These are phyloP conservation scores for Syncephalastrum sp. DNA, from an alignment of 371 early-diverging fungal genomes.

Conservation along the genomic window DNA sequence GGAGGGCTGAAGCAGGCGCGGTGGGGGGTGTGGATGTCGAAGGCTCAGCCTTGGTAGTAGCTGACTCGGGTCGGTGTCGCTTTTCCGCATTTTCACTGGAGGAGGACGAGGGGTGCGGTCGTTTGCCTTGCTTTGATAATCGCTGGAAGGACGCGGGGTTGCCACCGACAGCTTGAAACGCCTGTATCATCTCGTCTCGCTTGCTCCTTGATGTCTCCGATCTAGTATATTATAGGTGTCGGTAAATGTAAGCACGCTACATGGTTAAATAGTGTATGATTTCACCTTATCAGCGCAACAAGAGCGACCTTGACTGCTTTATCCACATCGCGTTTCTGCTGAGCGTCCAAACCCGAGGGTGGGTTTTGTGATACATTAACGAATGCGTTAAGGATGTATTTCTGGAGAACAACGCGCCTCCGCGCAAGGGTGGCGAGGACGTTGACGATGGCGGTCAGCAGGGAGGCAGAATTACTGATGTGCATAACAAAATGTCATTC, in stretches of 20 bases:
- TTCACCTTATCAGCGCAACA: conserved; percentile 44
- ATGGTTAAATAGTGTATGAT: background rate
- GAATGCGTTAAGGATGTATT: conserved; percentile 21
- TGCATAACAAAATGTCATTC: background rate
- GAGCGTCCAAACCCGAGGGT: conserved; percentile 27
- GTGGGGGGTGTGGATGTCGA: too few species aligned
- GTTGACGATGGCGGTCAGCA: conserved; percentile 45
- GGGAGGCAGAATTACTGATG: conserved; percentile 23
- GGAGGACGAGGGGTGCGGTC: too few species aligned
- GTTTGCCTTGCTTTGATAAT: too few species aligned
- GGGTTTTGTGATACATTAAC: conserved; percentile 26
- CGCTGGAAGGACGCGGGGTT: conserved; percentile 39
- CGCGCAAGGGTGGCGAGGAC: conserved; percentile 36
- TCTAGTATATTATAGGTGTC: conserved; percentile 13
- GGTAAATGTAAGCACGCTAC: background rate
- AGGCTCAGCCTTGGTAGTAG: too few species aligned
- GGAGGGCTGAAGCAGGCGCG: too few species aligned
- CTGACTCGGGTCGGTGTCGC: too few species aligned
- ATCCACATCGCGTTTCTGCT: conserved; percentile 39
- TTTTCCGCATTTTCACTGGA: too few species aligned
- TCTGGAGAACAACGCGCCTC: conserved; percentile 33
- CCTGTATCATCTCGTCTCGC: conserved; percentile 31
- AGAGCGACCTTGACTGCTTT: conserved; percentile 42
- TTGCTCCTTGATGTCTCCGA: conserved; percentile 26
- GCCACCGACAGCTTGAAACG: conserved; percentile 41